A percentile compares a stretch with the other conserved stretches of the same genome.
Conservation (phyloP, 805 yeast species). For the Candida andamanensis region DNA sequence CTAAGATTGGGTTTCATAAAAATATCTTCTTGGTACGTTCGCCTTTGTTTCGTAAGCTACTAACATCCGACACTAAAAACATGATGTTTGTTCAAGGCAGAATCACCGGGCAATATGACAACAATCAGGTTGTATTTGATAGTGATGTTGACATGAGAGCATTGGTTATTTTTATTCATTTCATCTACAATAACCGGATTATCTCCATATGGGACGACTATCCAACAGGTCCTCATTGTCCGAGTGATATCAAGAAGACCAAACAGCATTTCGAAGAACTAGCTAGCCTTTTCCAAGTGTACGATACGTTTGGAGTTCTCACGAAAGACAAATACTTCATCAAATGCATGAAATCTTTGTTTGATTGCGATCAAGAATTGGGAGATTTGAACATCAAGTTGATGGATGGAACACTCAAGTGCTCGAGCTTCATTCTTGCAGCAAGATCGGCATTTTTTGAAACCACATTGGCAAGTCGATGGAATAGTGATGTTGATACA, state of each 20-base stretch:
- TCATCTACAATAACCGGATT: slow-evolving; percentile 44
- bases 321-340: slow-evolving; percentile 15
- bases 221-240: slow-evolving; percentile 20
- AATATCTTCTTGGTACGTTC: slow-evolving; percentile 29
- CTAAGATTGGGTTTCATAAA: slow-evolving; percentile 32
- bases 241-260: slow-evolving; percentile 22
- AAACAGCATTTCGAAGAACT: slow-evolving; percentile 23
- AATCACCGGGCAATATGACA: slow-evolving; percentile 18
- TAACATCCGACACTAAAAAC: slow-evolving; percentile 16
- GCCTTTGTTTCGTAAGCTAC: slow-evolving; percentile 17
- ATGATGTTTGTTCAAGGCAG: slow-evolving; percentile 20
- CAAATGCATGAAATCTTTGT: slow-evolving; percentile 12
- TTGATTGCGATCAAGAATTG: slow-evolving; percentile 11
- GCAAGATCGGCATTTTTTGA: slow-evolving; percentile 62
- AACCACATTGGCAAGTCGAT: slow-evolving; percentile 48
- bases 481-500: slow-evolving; percentile 34
- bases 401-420: slow-evolving; percentile 41
- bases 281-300: slow-evolving; percentile 15
- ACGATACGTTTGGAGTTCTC: slow-evolving; percentile 23
- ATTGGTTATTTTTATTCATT: slow-evolving; percentile 37
- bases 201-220: slow-evolving; percentile 44
- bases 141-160: slow-evolving; percentile 29
- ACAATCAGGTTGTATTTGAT: slow-evolving; percentile 15
- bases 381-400: slow-evolving; percentile 44
- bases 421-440: slow-evolving; percentile 50